phyloP scores from a whole-genome alignment of 2,329 filamentous ascomycete genomes.

The Bisporella sp. region DNA sequence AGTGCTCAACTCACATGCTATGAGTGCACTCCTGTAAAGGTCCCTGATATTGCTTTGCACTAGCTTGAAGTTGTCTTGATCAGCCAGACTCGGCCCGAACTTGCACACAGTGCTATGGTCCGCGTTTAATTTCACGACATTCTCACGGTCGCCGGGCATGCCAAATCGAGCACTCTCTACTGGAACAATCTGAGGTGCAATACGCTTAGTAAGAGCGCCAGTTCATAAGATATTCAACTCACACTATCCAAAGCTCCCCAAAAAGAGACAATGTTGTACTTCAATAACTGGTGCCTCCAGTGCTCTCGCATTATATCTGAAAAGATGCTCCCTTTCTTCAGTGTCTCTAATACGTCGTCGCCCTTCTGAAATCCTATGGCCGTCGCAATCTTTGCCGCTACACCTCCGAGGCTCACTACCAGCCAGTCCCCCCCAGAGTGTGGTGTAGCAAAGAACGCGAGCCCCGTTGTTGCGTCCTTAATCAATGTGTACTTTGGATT shows the following conservation, averaged over 20 bases:
- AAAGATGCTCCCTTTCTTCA: conserved; percentile 15
- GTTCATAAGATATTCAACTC: conserved; percentile 1
- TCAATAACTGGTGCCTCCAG: conserved; percentile 2
- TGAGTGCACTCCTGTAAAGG: conserved; percentile 3
- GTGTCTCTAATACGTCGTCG: conserved; percentile 12
- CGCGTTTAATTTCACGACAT: conserved; percentile 6
- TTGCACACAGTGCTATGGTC: conserved; percentile 7
- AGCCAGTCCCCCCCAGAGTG: conserved; percentile 14
- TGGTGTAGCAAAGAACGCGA: conserved; percentile 24
- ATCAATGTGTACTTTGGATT: conserved; percentile 16
- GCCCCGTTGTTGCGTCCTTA: conserved; percentile 14
- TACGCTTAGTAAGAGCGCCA: not conserved
- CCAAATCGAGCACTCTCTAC: conserved; percentile 6
- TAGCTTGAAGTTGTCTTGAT: conserved; percentile 6
- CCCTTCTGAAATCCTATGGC: conserved; percentile 11
- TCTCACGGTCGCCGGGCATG: conserved; percentile 5
- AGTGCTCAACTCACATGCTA: too few relatives aligned
- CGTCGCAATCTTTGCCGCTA: conserved; percentile 14
- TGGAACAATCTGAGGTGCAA: conserved; percentile 6
- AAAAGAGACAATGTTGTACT: conserved; percentile 12
- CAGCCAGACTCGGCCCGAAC: conserved; percentile 4
- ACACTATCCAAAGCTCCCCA: conserved; percentile 19
- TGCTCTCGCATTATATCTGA: conserved; percentile 12
- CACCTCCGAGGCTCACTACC: conserved; percentile 13
- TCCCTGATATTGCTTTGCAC: conserved; percentile 3